A percentile compares a stretch with the other conserved stretches of the same genome.
These are phyloP conservation scores for Psidium friedrichsthalianum DNA, from an alignment of 345 rosid species.

Conservation along the genomic window DNA sequence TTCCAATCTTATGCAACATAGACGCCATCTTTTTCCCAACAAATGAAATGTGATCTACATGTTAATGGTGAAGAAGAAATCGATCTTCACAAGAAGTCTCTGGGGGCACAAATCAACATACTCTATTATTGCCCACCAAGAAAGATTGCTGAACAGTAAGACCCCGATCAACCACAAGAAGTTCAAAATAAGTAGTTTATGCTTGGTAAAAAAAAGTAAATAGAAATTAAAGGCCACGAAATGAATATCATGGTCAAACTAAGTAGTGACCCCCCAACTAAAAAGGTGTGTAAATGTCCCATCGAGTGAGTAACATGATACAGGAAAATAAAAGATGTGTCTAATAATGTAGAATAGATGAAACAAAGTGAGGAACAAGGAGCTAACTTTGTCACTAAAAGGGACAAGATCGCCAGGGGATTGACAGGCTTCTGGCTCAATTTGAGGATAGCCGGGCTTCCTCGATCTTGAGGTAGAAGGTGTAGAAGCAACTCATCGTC, in stretches of 20 bases:
- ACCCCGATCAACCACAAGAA: neutral
- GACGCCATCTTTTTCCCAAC: neutral
- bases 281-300: neutral
- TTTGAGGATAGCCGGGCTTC: constrained; percentile 72
- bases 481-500: no score
- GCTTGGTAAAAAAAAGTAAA: neutral
- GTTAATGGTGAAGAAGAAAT: neutral
- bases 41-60: neutral
- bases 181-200: neutral
- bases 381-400: constrained; percentile 61
- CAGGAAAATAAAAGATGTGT: neutral
- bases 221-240: neutral
- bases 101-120: neutral
- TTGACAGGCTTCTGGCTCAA: constrained; percentile 68
- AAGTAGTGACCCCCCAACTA: neutral
- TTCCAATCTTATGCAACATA: neutral
- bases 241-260: neutral
- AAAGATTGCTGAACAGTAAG: neutral
- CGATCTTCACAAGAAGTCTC: neutral
- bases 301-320: neutral
- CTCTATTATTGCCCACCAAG: neutral
- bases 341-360: neutral
- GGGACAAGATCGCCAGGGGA: no score
- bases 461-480: constrained; percentile 8
- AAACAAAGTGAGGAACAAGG: neutral